Percentiles rank a stretch among this genome's conserved stretches.
phyloP scores from a whole-genome alignment of 192 early-diverging fungal species.

The Backusella liffmaniae region DNA sequence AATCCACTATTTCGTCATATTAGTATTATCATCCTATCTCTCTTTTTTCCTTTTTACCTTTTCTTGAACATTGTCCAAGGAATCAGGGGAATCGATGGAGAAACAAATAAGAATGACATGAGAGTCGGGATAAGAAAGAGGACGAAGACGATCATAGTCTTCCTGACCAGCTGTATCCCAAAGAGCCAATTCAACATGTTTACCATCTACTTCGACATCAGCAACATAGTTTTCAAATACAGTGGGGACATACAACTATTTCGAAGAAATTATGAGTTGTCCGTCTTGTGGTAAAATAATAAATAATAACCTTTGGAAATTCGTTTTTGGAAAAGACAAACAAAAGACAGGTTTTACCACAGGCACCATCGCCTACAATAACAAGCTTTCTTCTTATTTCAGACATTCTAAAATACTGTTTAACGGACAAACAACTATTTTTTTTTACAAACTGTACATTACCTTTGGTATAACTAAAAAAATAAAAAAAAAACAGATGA shows the following conservation, averaged over 20 bases:
- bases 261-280: slow-evolving; percentile 15
- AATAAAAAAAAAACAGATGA: background rate
- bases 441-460: background rate
- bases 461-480: background rate
- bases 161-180: slow-evolving; percentile 97
- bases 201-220: slow-evolving; percentile 84
- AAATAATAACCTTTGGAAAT: slow-evolving; percentile 73
- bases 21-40: background rate
- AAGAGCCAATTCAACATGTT: slow-evolving; percentile 81
- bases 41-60: slow-evolving; percentile 35
- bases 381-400: slow-evolving; percentile 84
- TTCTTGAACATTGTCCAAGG: slow-evolving; percentile 79
- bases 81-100: slow-evolving; percentile 77
- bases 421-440: too few species aligned
- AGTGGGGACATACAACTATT: slow-evolving; percentile 74
- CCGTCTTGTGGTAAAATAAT: background rate
- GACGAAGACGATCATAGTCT: slow-evolving; percentile 93
- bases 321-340: slow-evolving; percentile 79
- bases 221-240: slow-evolving; percentile 94
- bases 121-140: slow-evolving; percentile 90
- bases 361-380: slow-evolving; percentile 90
- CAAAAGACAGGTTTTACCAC: slow-evolving; percentile 89
- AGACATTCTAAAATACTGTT: slow-evolving; percentile 16
- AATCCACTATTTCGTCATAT: slow-evolving; percentile 64
- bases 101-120: slow-evolving; percentile 94